Evolutionary conservation across 805 yeast genomes (phyloP).

Genomic region (Peterozyma xylosa): DNA sequence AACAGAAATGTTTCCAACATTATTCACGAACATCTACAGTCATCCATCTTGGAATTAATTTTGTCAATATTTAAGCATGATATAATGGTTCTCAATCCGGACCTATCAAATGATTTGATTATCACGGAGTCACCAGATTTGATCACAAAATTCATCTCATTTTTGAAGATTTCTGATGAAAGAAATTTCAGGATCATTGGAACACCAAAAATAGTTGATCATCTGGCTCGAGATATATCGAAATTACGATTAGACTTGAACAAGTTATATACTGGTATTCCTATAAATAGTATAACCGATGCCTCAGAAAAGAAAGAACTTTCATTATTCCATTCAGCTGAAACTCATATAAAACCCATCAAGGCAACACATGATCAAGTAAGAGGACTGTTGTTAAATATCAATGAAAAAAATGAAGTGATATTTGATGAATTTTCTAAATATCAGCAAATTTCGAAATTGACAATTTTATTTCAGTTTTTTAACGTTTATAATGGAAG

Average conservation of each 20-base stretch:
- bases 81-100: background rate
- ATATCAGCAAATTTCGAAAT: background rate
- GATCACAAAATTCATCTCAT: background rate
- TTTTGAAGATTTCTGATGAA: background rate
- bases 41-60: background rate
- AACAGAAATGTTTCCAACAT: too few species aligned
- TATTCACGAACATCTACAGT: background rate
- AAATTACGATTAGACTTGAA: slow-evolving; percentile 6
- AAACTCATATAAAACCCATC: background rate
- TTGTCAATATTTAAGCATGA: background rate
- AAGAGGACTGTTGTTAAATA: slow-evolving; percentile 2
- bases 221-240: slow-evolving; percentile 1
- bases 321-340: background rate
- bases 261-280: slow-evolving; percentile 2
- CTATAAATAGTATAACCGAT: slow-evolving; percentile 3
- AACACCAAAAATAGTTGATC: slow-evolving; percentile 3
- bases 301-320: background rate
- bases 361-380: slow-evolving; percentile 3
- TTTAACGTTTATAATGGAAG: slow-evolving; percentile 3
- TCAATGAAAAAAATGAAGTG: background rate
- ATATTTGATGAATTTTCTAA: slow-evolving; percentile 5
- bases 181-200: background rate
- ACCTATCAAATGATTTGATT: background rate
- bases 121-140: background rate
- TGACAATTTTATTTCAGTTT: slow-evolving; percentile 1